A percentile compares a stretch with the other conserved stretches of the same genome.
These are phyloP conservation scores for Amaranthus palmeri DNA, from an alignment of 148 eudicot genomes.

Conservation along the genomic window DNA sequence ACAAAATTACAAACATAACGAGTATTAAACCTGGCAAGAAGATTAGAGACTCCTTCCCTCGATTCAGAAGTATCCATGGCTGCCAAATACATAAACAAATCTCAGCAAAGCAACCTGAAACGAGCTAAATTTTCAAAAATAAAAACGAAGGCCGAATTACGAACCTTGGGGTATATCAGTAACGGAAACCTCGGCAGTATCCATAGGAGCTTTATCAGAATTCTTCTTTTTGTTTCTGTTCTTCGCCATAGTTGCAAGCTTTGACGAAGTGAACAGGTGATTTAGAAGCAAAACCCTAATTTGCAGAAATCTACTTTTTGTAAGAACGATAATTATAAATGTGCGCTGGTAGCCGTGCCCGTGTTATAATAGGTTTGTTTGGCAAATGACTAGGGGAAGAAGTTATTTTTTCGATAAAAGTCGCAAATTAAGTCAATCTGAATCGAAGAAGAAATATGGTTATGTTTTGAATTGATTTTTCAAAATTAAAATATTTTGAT, in stretches of 20 bases:
- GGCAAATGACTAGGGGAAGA: too few relatives aligned
- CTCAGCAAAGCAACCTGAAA: not conserved
- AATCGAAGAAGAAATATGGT: too few relatives aligned
- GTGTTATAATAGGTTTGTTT: too few relatives aligned
- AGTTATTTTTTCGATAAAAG: too few relatives aligned
- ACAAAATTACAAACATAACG: too few relatives aligned
- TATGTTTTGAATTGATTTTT: too few relatives aligned
- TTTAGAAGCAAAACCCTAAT: conserved; percentile 17
- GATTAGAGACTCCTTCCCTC: conserved; percentile 18
- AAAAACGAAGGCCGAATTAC: conserved; percentile 22
- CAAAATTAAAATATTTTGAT: too few relatives aligned
- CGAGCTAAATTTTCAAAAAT: not conserved
- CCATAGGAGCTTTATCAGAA: conserved; percentile 41
- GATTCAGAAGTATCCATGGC: conserved; percentile 73
- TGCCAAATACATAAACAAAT: conserved; percentile 13
- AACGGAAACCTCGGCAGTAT: conserved; percentile 23
- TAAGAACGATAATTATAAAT: not conserved
- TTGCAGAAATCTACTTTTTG: not conserved
- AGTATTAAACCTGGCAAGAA: conserved; percentile 30
- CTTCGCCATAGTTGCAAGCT: conserved; percentile 49
- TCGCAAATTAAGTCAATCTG: too few relatives aligned
- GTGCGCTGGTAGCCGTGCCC: too few relatives aligned
- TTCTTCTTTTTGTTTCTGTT: conserved; percentile 60
- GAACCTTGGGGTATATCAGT: conserved; percentile 44
- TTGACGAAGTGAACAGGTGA: not conserved